A percentile compares a stretch with the other conserved stretches of the same genome.
phyloP scores from a whole-genome alignment of 1,284 basidiomycete species.

The Coniophora puteana region DNA sequence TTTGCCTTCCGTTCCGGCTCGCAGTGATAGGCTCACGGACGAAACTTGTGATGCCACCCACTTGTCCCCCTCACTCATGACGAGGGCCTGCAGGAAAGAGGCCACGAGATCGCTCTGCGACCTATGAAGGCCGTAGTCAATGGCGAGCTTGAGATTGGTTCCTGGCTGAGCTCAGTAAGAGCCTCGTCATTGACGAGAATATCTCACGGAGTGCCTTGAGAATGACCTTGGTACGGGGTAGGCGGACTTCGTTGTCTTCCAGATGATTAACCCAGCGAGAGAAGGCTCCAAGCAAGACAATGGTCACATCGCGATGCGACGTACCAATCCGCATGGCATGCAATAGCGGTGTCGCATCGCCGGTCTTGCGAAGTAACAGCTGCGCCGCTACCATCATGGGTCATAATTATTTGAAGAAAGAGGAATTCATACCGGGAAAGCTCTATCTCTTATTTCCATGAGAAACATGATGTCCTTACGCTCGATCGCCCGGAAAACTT shows the following conservation, averaged over 20 bases:
- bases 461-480: conserved; percentile 69
- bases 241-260: conserved; percentile 63
- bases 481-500: conserved; percentile 73
- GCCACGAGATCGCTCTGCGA: conserved; percentile 77
- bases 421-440: conserved; percentile 59
- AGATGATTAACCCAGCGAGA: conserved; percentile 79
- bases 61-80: conserved; percentile 84
- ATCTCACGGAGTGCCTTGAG: conserved; percentile 72
- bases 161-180: conserved; percentile 39
- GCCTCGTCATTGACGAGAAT: neutral
- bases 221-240: conserved; percentile 58
- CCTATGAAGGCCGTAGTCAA: conserved; percentile 74
- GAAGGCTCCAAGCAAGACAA: conserved; percentile 74
- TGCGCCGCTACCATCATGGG: conserved; percentile 24
- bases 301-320: conserved; percentile 71
- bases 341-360: conserved; percentile 71
- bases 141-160: conserved; percentile 76
- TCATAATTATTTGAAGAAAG: neutral
- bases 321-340: conserved; percentile 79
- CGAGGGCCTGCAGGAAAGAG: conserved; percentile 77
- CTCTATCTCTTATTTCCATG: conserved; percentile 75
- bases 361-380: conserved; percentile 70
- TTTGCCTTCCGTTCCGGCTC: conserved; percentile 56
- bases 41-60: conserved; percentile 67
- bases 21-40: conserved; percentile 57